Conservation (phyloP, 345 rosid genomes). For the Eucalyptus marginata region DNA sequence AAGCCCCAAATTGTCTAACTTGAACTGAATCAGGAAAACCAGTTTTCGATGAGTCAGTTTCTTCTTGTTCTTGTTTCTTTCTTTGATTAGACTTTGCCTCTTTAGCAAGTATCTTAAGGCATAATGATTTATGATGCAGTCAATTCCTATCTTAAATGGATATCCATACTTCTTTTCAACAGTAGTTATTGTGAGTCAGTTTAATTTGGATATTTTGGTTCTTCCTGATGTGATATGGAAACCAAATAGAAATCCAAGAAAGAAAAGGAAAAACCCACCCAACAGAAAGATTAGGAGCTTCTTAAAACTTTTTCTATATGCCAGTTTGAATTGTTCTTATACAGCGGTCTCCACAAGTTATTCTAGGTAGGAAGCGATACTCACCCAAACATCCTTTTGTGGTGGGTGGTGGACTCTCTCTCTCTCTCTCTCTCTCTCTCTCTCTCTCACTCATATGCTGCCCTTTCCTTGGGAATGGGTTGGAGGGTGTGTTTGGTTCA, state of each 20-base stretch:
- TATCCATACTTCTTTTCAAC: not conserved
- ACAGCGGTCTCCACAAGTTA: not conserved
- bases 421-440: not conserved
- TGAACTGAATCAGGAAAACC: not conserved
- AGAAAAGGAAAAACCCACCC: not conserved
- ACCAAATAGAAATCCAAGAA: not conserved
- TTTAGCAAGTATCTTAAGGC: not conserved
- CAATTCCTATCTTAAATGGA: not conserved
- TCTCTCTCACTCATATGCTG: not conserved
- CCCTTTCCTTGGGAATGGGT: not conserved
- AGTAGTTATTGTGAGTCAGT: not conserved
- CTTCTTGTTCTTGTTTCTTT: not conserved
- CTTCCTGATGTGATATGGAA: not conserved
- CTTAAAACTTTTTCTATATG: not conserved
- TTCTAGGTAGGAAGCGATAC: not conserved
- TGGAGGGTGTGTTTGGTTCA: not conserved
- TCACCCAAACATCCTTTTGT: not conserved
- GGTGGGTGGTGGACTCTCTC: not conserved
- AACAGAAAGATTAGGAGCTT: not conserved
- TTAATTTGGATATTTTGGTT: not conserved
- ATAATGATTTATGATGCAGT: not conserved
- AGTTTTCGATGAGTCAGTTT: not conserved
- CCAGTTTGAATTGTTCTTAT: not conserved
- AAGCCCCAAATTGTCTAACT: not conserved
- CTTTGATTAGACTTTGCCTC: not conserved